Percentiles rank a stretch among this genome's conserved stretches.
These are phyloP conservation scores for Pharnaceum exiguum DNA, from an alignment of 148 eudicot species.

Conservation along the genomic window DNA sequence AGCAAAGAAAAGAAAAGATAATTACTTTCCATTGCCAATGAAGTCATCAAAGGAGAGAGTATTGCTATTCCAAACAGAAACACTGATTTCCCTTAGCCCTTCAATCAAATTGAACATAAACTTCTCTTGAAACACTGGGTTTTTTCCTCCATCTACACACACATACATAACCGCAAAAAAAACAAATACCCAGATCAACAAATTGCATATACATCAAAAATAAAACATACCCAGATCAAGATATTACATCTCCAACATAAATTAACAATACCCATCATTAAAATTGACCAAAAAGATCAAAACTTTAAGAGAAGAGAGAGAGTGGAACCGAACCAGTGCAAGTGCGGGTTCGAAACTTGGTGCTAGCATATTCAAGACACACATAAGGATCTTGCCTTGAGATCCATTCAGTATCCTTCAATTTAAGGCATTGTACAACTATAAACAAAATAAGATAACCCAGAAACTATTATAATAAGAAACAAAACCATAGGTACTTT, in stretches of 20 bases:
- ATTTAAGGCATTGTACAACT: conserved; percentile 65
- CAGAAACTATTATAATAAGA: too few species aligned
- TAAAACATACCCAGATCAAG: conserved; percentile 8
- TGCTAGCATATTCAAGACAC: conserved; percentile 64
- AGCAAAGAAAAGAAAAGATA: neutral
- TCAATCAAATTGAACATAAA: conserved; percentile 68
- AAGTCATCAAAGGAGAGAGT: conserved; percentile 63
- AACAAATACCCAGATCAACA: conserved; percentile 8
- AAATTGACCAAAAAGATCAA: conserved; percentile 4
- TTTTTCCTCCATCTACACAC: conserved; percentile 79
- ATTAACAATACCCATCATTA: neutral
- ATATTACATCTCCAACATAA: neutral
- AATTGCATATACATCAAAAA: neutral
- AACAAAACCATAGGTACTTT: too few species aligned
- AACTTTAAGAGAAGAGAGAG: conserved; percentile 2
- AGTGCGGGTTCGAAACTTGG: conserved; percentile 71
- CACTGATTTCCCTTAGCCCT: conserved; percentile 65
- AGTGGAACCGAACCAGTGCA: conserved; percentile 57
- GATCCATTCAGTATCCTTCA: conserved; percentile 88
- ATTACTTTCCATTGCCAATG: conserved; percentile 94
- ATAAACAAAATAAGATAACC: too few species aligned
- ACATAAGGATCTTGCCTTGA: conserved; percentile 92
- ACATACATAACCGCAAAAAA: too few species aligned
- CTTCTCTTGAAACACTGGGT: conserved; percentile 91
- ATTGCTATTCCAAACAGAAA: conserved; percentile 87